Percentiles rank a stretch among this genome's conserved stretches.
phyloP scores from a whole-genome alignment of 2,329 filamentous ascomycete genomes.

The Penicillium sp. region DNA sequence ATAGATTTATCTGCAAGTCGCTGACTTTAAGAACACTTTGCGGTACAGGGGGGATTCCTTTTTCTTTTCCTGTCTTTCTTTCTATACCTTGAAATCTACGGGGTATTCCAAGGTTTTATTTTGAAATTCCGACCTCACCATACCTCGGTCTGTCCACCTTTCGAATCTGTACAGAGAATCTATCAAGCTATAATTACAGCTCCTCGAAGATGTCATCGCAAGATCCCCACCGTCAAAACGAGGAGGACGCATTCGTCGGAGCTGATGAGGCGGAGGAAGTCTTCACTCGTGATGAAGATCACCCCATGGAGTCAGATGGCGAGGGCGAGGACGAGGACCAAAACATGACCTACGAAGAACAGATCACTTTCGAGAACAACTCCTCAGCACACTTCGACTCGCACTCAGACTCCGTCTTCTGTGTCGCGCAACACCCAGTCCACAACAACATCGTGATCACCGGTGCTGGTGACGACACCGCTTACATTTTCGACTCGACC shows the following conservation, averaged over 20 bases:
- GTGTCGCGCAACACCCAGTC: conserved; percentile 88
- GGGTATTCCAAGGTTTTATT: not conserved
- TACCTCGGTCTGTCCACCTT: not conserved
- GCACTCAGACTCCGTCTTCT: conserved; percentile 90
- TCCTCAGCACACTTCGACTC: conserved; percentile 88
- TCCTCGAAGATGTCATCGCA: conserved; percentile 38
- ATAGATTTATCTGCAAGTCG: conserved; percentile 10
- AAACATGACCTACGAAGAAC: conserved; percentile 52
- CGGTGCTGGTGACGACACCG: conserved; percentile 83
- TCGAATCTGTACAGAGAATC: not conserved
- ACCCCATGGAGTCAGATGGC: conserved; percentile 78
- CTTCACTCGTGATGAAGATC: conserved; percentile 67
- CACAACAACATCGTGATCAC: conserved; percentile 80
- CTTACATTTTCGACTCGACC: conserved; percentile 81
- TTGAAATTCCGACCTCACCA: not conserved
- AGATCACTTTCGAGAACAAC: conserved; percentile 85
- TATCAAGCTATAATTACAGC: not conserved
- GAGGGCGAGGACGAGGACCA: conserved; percentile 61
- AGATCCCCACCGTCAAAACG: conserved; percentile 54
- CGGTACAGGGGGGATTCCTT: conserved; percentile 3
- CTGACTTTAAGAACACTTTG: conserved; percentile 4
- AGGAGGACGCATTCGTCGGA: conserved; percentile 73
- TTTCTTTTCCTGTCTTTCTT: not conserved
- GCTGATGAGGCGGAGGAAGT: conserved; percentile 80
- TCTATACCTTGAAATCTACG: not conserved